These are phyloP conservation scores for Pythium vanterpoolii DNA, from an alignment of 352 stramenopile species.

Conservation along the genomic window DNA sequence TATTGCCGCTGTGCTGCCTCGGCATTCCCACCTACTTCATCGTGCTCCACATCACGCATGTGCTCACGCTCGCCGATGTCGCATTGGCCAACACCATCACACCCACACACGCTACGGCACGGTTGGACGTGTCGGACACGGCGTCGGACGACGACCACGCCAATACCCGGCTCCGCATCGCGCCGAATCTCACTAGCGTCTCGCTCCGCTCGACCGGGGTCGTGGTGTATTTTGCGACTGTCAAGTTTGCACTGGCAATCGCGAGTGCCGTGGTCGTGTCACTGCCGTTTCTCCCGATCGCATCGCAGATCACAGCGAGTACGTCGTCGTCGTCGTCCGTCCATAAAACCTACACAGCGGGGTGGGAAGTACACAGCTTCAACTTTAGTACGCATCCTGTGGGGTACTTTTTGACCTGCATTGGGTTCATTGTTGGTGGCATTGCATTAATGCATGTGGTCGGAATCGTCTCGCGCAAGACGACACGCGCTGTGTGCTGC, in stretches of 20 bases:
- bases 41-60: not conserved
- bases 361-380: slow-evolving; percentile 12
- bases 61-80: not conserved
- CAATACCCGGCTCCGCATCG: not conserved
- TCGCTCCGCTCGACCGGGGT: slow-evolving; percentile 3
- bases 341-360: not conserved
- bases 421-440: slow-evolving; percentile 11
- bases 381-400: slow-evolving; percentile 12
- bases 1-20: slow-evolving; percentile 5
- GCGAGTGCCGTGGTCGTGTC: slow-evolving; percentile 26
- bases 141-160: not conserved
- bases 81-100: slow-evolving; percentile 6
- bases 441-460: slow-evolving; percentile 9
- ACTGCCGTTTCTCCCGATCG: slow-evolving; percentile 25
- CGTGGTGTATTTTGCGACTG: slow-evolving; percentile 39
- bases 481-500: slow-evolving; percentile 13
- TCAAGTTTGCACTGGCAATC: slow-evolving; percentile 34
- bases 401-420: not conserved
- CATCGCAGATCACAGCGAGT: slow-evolving; percentile 17
- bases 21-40: not conserved
- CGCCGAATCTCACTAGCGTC: slow-evolving; percentile 3
- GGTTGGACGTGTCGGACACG: not conserved
- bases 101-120: not conserved
- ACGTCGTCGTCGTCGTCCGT: not conserved
- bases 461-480: not conserved